Base-by-base conservation (phyloP, 495 filamentous ascomycete genomes). In the Acidiella bohemica region DNA sequence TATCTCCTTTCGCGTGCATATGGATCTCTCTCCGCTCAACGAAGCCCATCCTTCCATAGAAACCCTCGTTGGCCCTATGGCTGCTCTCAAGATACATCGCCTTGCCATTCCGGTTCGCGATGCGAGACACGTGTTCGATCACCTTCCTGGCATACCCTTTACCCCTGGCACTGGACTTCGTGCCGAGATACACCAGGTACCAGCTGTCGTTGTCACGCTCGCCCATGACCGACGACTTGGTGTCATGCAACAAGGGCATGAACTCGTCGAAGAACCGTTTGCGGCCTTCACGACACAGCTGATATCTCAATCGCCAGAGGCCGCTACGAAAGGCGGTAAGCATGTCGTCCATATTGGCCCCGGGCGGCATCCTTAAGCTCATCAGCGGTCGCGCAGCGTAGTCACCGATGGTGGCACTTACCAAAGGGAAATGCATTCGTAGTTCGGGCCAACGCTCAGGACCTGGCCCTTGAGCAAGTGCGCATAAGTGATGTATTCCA, bases 141-240 rank as follows among this genome's bases (percentile, higher is more conserved):
- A 84, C 62, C 60, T 71, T 72, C 50, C 64, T 71, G 17, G 70
- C 79, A 53, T 80, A 81, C 21, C 82, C 82, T 35, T 76, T 71
- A 21, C 80, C 75, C 40, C 73, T 68, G 11, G 71, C 68, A 36
- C 58, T 63, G 12, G 76, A 72, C 54, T 72, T 76, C 44, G 79
- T 81, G 43, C 81, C 82, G 46, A 88, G 60, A 58, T 84, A 86
- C 12, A 85, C 81, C 18, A 88, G 70, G 55, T 87, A 87, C 64
- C 71, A 79, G 47, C 36, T 67, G 41, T 73, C 57, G 42, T 67
- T 61, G 51, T 83, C 75, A 24, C 69, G 63, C 23, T 69, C 67
- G 25, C 75, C 78, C 49, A 88, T 67, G 30, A 75, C 61, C 37
- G 68, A 64, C 32, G 62, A 61, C 61, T 84, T 86, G 52, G 78